A percentile compares a stretch with the other conserved stretches of the same genome.
These are phyloP conservation scores for Seiridium unicorne DNA, from an alignment of 2,329 filamentous ascomycete genomes.

Conservation along the genomic window DNA sequence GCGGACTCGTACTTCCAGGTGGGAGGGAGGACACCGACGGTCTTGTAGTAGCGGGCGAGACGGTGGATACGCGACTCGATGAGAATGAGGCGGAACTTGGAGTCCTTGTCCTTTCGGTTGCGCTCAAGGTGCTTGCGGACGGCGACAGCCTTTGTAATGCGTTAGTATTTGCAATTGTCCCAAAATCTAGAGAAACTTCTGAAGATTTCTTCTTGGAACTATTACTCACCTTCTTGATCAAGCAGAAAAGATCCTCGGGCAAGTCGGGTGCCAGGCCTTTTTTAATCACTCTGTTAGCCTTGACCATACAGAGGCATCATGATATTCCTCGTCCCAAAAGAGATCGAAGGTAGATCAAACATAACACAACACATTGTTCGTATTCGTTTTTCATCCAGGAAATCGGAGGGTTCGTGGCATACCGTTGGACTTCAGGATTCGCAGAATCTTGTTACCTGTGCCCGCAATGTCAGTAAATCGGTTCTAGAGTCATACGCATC, in stretches of 20 bases:
- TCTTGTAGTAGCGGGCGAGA: slow-evolving; percentile 99
- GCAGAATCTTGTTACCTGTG: slow-evolving; percentile 98
- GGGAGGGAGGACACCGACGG: slow-evolving; percentile 77
- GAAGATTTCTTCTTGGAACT: too few relatives aligned
- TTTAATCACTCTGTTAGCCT: slow-evolving; percentile 87
- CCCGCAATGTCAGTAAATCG: slow-evolving; percentile 34
- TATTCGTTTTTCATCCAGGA: slow-evolving; percentile 3
- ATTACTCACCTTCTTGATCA: slow-evolving; percentile 93
- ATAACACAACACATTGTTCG: slow-evolving; percentile 5
- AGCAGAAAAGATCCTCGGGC: slow-evolving; percentile 99
- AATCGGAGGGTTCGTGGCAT: slow-evolving; percentile 53
- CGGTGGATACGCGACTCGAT: slow-evolving; percentile 99
- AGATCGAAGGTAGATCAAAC: not conserved
- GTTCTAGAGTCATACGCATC: not conserved
- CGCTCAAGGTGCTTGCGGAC: slow-evolving; percentile 99
- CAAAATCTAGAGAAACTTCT: not conserved
- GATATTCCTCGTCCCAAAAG: slow-evolving; percentile 4
- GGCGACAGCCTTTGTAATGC: slow-evolving; percentile 70
- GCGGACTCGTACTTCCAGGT: slow-evolving; percentile 99
- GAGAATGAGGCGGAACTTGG: slow-evolving; percentile 99
- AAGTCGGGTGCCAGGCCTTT: slow-evolving; percentile 98
- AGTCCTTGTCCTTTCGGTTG: slow-evolving; percentile 99
- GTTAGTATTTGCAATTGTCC: slow-evolving; percentile 13
- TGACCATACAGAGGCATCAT: slow-evolving; percentile 83
- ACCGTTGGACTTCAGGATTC: slow-evolving; percentile 98